A percentile compares a stretch with the other conserved stretches of the same genome.
Conservation (phyloP, 352 stramenopile species). For the Phytopythium litorale region DNA sequence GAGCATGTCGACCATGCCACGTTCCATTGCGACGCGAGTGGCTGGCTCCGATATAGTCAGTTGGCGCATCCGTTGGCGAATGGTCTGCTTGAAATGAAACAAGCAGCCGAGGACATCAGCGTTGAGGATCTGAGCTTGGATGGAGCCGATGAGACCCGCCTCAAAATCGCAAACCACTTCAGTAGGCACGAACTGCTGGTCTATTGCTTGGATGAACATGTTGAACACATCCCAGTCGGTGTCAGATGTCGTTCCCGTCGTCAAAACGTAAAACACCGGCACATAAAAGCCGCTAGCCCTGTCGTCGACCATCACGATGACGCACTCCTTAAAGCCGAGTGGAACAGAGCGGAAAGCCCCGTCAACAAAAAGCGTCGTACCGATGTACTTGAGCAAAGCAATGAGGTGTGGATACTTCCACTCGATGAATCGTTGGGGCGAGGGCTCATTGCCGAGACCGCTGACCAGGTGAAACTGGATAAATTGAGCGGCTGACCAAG, state of each 20-base stretch:
- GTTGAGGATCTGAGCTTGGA: slow-evolving; percentile 9
- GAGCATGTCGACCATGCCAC: slow-evolving; percentile 2
- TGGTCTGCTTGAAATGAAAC: slow-evolving; percentile 24
- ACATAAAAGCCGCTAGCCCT: slow-evolving; percentile 2
- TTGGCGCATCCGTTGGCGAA: slow-evolving; percentile 9
- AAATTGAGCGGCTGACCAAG: background rate
- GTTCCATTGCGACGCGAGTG: slow-evolving; percentile 1
- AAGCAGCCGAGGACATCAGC: slow-evolving; percentile 8
- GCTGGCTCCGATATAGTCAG: slow-evolving; percentile 8
- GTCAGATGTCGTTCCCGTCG: slow-evolving; percentile 4
- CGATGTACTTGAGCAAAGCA: slow-evolving; percentile 7
- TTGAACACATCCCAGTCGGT: slow-evolving; percentile 12
- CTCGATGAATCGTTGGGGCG: slow-evolving; percentile 12
- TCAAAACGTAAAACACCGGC: slow-evolving; percentile 7
- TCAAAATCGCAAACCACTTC: slow-evolving; percentile 19
- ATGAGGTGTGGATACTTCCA: slow-evolving; percentile 16
- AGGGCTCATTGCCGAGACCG: background rate
- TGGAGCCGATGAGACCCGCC: slow-evolving; percentile 7
- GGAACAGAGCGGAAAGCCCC: slow-evolving; percentile 15
- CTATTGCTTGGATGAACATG: slow-evolving; percentile 3
- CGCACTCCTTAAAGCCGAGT: slow-evolving; percentile 11
- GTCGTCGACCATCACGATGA: slow-evolving; percentile 17
- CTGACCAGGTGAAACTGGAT: background rate
- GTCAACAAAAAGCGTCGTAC: slow-evolving; percentile 18
- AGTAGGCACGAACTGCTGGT: slow-evolving; percentile 4